Evolutionary conservation across 148 eudicot genomes (phyloP).

Genomic region (Hydrangea macrophylla): DNA sequence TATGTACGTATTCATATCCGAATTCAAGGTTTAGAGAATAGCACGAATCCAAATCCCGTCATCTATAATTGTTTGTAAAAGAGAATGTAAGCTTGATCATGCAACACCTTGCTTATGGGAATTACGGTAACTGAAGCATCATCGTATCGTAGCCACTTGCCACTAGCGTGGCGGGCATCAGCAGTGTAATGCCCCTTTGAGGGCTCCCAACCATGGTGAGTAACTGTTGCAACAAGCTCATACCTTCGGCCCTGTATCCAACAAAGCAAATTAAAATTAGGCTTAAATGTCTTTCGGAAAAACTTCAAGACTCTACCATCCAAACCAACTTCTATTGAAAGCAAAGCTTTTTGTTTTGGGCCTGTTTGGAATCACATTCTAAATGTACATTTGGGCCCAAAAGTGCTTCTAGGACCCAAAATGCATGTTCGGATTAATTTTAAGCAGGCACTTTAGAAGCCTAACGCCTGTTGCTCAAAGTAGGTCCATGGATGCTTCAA

Average conservation of each 20-base stretch:
- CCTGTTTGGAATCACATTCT: too few relatives aligned
- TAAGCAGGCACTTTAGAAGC: too few relatives aligned
- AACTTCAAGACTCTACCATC: neutral
- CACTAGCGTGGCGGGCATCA: constrained; percentile 60
- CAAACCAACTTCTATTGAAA: neutral
- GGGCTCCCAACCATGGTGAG: constrained; percentile 83
- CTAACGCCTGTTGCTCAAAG: too few relatives aligned
- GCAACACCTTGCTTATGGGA: constrained; percentile 62
- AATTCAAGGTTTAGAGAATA: neutral
- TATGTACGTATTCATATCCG: too few relatives aligned
- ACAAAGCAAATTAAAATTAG: neutral
- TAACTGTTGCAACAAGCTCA: constrained; percentile 77
- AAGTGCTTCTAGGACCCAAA: too few relatives aligned
- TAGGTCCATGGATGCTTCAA: too few relatives aligned
- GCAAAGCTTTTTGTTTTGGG: neutral
- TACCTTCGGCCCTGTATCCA: constrained; percentile 60
- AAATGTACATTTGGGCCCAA: too few relatives aligned
- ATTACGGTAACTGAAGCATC: constrained; percentile 67
- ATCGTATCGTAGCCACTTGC: constrained; percentile 73
- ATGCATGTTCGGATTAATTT: too few relatives aligned
- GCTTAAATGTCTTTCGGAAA: too few relatives aligned
- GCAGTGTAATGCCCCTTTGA: constrained; percentile 91
- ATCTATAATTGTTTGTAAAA: constrained; percentile 68
- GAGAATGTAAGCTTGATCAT: constrained; percentile 80
- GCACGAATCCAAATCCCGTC: neutral